phyloP scores from a whole-genome alignment of 768 basidiomycete species.

The Sarcomyxa edulis region DNA sequence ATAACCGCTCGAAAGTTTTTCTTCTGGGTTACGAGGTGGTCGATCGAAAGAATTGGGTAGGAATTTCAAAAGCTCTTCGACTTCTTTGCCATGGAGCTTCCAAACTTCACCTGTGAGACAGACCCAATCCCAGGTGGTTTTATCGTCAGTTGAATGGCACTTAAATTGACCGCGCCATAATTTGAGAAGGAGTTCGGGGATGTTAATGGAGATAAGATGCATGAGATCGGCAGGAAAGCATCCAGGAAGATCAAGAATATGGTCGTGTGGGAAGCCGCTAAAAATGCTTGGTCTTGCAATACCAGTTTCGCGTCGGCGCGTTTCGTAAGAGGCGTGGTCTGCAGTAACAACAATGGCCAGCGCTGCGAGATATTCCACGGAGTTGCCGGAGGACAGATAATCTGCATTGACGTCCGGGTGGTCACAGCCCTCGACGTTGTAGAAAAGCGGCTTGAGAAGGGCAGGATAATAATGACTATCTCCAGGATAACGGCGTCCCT shows the following conservation, averaged over 20 bases:
- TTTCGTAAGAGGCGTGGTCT: slow-evolving; percentile 13
- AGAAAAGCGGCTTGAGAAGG: slow-evolving; percentile 19
- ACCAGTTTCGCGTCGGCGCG: slow-evolving; percentile 19
- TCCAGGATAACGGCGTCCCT: slow-evolving; percentile 22
- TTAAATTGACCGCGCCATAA: slow-evolving; percentile 18
- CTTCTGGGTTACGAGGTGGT: slow-evolving; percentile 21
- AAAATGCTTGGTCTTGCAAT: slow-evolving; percentile 27
- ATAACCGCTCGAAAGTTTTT: slow-evolving; percentile 33
- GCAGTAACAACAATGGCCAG: slow-evolving; percentile 9
- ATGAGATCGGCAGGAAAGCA: slow-evolving; percentile 24
- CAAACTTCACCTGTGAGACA: slow-evolving; percentile 12
- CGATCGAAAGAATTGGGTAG: slow-evolving; percentile 13
- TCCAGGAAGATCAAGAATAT: slow-evolving; percentile 16
- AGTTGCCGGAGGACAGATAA: slow-evolving; percentile 14
- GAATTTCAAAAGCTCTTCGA: slow-evolving; percentile 4
- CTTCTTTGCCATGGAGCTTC: slow-evolving; percentile 12
- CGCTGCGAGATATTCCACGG: slow-evolving; percentile 12
- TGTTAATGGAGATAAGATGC: slow-evolving; percentile 24
- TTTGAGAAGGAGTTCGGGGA: slow-evolving; percentile 14
- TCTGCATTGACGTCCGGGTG: slow-evolving; percentile 18
- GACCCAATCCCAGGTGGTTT: slow-evolving; percentile 24
- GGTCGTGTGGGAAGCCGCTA: slow-evolving; percentile 14
- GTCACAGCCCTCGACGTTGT: slow-evolving; percentile 13
- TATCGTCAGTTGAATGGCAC: slow-evolving; percentile 15
- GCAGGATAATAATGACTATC: slow-evolving; percentile 28